Base-by-base conservation (phyloP, 345 rosid species). In the Geranium rotundifolium region DNA sequence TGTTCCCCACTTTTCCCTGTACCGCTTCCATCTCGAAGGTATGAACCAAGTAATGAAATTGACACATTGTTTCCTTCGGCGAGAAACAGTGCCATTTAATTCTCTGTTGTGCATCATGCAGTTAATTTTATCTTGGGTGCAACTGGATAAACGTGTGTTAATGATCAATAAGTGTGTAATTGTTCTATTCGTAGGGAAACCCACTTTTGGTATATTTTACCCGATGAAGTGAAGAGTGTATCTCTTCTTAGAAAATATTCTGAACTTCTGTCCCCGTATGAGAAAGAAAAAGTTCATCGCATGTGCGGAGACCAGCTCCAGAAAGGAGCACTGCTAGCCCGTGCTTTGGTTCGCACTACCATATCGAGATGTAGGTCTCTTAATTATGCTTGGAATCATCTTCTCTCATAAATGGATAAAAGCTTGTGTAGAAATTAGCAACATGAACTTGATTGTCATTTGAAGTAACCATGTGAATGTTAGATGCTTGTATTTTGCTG, bases 261-360 rank as follows among this genome's bases (percentile, higher is more conserved):
- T 63, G 82, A 81, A 52, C 75, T 93, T 79, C 75, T 93, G 17
- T 79, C 97, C 17, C 88, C 88, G n/a, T 4, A 39, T 13, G 97
- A 93, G 86, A 88, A 71, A 58, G 83, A 82, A 65, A 76, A 67
- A 68, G 81, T 93, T 71, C 57, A 67, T 31, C 65, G 66, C 56
- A 68, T 85, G 79, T 71, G 73, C 15, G 91, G 88, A 34, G 81
- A 84, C 54, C 77, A 67, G n/a, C 85, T 86, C 61, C 81, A 77
- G 79, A 93, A 93, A 78, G 69, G 82, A 60, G 95, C 95, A 49
- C 62, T 93, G 66, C 84, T 93, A 57, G 88, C 96, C 20, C 95
- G 95, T 46, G 74, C 83, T 39, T 72, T 93, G 79, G 90, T 90
- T 76, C 91, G 97, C 34, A 88, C 97, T 57, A 88, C 90, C 63